Percentiles rank a stretch among this genome's conserved stretches.
Conservation (phyloP, 805 yeast species). For the Kazachstania africana region DNA sequence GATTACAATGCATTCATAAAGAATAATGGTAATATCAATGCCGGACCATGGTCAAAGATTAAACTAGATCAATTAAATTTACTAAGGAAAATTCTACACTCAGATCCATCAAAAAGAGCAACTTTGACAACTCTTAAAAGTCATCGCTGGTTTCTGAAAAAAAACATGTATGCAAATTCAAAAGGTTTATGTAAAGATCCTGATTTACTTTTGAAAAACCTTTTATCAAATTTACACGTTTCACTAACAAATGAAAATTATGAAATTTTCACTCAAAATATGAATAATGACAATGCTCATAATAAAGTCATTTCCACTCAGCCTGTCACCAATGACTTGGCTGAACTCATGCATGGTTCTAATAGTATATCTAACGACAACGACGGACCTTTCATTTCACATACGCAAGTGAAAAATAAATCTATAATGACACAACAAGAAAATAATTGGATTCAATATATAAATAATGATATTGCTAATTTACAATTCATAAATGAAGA, state of each 20-base stretch:
- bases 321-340: constrained; percentile 31
- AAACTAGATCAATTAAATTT: constrained; percentile 39
- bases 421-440: constrained; percentile 10
- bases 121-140: constrained; percentile 30
- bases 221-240: constrained; percentile 41
- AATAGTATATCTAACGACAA: neutral
- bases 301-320: constrained; percentile 27
- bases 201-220: constrained; percentile 34
- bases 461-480: constrained; percentile 18
- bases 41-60: constrained; percentile 45
- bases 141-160: constrained; percentile 46
- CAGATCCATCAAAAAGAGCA: constrained; percentile 35
- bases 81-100: constrained; percentile 40
- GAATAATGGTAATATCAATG: constrained; percentile 34
- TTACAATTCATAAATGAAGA: constrained; percentile 13
- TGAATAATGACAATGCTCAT: neutral
- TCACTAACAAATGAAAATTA: constrained; percentile 41
- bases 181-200: constrained; percentile 47
- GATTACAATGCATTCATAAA: constrained; percentile 33
- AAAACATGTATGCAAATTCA: constrained; percentile 32
- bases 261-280: constrained; percentile 7
- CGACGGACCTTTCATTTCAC: constrained; percentile 5
- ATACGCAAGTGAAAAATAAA: constrained; percentile 11
- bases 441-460: constrained; percentile 13
- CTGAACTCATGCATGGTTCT: constrained; percentile 25